Conservation (phyloP, 768 basidiomycete species). For the Phanerochaete sordida region DNA sequence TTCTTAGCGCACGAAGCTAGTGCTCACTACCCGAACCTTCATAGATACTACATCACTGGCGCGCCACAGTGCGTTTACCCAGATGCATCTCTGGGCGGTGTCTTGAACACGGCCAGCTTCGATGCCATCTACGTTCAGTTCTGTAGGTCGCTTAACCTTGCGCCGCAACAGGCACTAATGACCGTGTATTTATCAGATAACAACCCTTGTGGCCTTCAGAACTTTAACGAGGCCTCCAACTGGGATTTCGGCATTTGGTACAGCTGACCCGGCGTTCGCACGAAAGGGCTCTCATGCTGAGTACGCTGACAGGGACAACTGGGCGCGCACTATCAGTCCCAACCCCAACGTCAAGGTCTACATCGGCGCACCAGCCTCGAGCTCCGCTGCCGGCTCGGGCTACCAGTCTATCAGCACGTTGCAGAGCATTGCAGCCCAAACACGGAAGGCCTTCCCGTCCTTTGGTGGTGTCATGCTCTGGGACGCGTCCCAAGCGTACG, state of each 20-base stretch:
- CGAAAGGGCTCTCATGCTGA: conserved; percentile 8
- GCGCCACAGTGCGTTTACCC: conserved; percentile 39
- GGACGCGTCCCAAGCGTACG: conserved; percentile 42
- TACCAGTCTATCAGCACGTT: conserved; percentile 32
- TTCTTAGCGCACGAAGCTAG: background rate
- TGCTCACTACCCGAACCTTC: background rate
- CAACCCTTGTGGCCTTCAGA: conserved; percentile 39
- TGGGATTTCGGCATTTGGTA: conserved; percentile 38
- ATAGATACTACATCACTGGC: conserved; percentile 32
- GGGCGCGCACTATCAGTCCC: conserved; percentile 38
- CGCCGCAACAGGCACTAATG: background rate
- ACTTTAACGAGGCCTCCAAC: conserved; percentile 42
- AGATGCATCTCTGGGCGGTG: conserved; percentile 32
- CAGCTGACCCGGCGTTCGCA: background rate
- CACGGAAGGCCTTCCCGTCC: conserved; percentile 36
- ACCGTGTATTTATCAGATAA: conserved; percentile 31
- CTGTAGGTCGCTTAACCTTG: conserved; percentile 26
- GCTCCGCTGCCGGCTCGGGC: conserved; percentile 38
- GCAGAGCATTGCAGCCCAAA: conserved; percentile 28
- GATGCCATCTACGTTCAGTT: conserved; percentile 48
- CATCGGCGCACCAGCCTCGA: conserved; percentile 39
- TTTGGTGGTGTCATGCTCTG: conserved; percentile 45
- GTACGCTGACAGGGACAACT: conserved; percentile 35
- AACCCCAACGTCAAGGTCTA: conserved; percentile 44
- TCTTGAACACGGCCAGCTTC: conserved; percentile 33